Conservation (phyloP, 495 filamentous ascomycete species). For the Daldinia vernicosa region DNA sequence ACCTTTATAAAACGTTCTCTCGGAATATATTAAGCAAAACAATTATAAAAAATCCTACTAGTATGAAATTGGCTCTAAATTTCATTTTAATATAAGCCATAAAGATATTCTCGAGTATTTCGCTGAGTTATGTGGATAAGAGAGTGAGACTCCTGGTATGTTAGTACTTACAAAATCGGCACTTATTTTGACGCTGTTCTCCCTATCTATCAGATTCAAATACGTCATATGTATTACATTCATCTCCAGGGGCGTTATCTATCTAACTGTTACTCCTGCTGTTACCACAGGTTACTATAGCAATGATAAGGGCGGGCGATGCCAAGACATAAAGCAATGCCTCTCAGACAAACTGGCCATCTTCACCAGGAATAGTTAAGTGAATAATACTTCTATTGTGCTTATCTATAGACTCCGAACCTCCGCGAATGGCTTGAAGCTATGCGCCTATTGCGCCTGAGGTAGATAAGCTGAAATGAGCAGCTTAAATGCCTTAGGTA, state of each 20-base stretch:
- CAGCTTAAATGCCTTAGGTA: not conserved
- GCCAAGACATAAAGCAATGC: conserved; percentile 20
- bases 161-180: no score
- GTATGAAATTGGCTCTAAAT: no score
- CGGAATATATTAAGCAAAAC: no score
- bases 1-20: no score
- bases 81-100: no score
- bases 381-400: not conserved
- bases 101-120: no score
- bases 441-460: no score
- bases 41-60: no score
- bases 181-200: no score
- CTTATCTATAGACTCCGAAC: conserved; percentile 40
- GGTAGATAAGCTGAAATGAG: conserved; percentile 3
- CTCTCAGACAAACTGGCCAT: conserved; percentile 19
- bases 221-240: conserved; percentile 18
- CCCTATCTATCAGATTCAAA: not conserved
- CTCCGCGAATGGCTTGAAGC: conserved; percentile 26
- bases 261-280: conserved; percentile 18
- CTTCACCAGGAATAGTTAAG: conserved; percentile 13
- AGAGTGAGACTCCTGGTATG: no score
- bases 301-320: conserved; percentile 17
- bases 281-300: no score
- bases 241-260: conserved; percentile 22
- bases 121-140: no score